phyloP scores from a whole-genome alignment of 176 grass and related monocot genomes.

The Zizania latifolia region DNA sequence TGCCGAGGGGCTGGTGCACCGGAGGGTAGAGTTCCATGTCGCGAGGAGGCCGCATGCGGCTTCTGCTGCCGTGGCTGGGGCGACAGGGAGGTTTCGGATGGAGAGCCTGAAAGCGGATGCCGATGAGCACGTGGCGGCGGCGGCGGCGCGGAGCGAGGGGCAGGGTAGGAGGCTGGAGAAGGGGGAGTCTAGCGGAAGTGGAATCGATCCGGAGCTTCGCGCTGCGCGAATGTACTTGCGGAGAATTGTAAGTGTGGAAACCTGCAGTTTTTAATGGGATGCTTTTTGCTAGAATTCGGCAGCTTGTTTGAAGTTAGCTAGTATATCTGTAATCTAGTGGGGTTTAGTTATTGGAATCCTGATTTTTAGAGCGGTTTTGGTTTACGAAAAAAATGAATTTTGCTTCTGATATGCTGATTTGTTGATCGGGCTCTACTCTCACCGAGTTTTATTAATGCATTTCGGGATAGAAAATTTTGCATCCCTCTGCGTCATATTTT shows the following conservation, averaged over 20 bases:
- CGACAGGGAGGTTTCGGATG: conserved; percentile 24
- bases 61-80: background rate
- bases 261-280: background rate
- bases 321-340: background rate
- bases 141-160: background rate
- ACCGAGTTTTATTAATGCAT: background rate
- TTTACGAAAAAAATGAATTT: background rate
- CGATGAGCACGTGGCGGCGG: background rate
- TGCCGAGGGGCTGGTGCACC: conserved; percentile 27
- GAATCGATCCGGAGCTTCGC: conserved; percentile 60
- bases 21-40: conserved; percentile 68
- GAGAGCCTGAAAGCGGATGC: conserved; percentile 32
- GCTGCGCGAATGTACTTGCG: conserved; percentile 57
- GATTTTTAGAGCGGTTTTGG: background rate
- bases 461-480: background rate
- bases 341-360: background rate
- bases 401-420: background rate
- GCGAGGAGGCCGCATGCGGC: conserved; percentile 8
- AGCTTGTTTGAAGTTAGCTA: background rate
- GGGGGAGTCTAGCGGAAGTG: conserved; percentile 37
- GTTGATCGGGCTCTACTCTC: background rate
- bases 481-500: background rate
- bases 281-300: background rate
- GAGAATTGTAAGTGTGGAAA: conserved; percentile 68
- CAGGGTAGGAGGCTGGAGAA: conserved; percentile 22